phyloP scores from a whole-genome alignment of 1,284 basidiomycete genomes.

The Leccinum cinnamomeum region DNA sequence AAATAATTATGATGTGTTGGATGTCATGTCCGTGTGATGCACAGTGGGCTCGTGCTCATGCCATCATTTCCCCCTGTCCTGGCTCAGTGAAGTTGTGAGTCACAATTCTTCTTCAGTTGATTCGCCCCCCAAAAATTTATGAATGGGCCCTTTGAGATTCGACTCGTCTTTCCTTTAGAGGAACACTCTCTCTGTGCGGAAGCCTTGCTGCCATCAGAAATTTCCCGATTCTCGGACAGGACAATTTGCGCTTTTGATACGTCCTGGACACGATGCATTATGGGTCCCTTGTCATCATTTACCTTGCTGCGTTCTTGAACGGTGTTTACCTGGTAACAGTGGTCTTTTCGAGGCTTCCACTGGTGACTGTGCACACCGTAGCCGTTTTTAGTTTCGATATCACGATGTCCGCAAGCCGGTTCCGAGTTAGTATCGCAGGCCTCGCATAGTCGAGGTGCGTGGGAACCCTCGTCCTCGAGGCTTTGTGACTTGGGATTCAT shows the following conservation, averaged over 20 bases:
- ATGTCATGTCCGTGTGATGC: slow-evolving; percentile 28
- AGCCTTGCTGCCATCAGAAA: neutral
- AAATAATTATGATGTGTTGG: slow-evolving; percentile 15
- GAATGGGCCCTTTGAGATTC: slow-evolving; percentile 9
- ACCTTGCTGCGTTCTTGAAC: neutral
- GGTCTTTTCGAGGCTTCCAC: neutral
- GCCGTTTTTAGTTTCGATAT: neutral
- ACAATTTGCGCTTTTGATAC: slow-evolving; percentile 2
- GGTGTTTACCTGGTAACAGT: neutral
- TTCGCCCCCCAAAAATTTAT: slow-evolving; percentile 14
- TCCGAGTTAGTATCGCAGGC: neutral
- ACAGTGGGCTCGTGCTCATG: slow-evolving; percentile 10
- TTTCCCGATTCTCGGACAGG: slow-evolving; percentile 9
- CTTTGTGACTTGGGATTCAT: neutral
- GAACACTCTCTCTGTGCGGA: neutral
- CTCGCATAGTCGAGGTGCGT: neutral
- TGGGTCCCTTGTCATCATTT: neutral
- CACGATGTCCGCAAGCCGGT: neutral
- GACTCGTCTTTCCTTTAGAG: neutral
- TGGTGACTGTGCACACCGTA: neutral
- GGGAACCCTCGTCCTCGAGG: neutral
- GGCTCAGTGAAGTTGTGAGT: slow-evolving; percentile 6
- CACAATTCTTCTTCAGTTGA: slow-evolving; percentile 12
- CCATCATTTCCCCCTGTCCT: slow-evolving; percentile 4
- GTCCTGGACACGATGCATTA: neutral